Base-by-base conservation (phyloP, 805 yeast genomes). In the Tetrapisispora arboricola region DNA sequence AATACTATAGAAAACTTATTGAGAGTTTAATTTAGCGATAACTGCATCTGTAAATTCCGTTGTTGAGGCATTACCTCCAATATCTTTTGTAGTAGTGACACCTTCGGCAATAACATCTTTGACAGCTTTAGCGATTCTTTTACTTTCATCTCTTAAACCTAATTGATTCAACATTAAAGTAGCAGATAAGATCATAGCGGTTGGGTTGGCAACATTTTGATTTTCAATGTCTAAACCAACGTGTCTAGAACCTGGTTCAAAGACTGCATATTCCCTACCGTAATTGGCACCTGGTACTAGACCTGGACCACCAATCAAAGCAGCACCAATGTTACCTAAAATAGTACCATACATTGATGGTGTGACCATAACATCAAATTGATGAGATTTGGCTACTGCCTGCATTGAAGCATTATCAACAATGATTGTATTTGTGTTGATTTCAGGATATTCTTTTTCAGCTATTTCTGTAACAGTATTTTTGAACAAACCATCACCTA, bases 211-310 rank as follows among this genome's bases (percentile, higher is more conserved):
- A 49, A 85, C 75, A 73, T 86, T 84, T 68, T 84, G 77, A 62
- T 95, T 96, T 74, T 84, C 75, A 65, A 92, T 84, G 68, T 90
- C 96, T 57, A 90, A 75, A 68, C 97, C 97, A 59, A 88, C 97
- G 73, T 88, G 97, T 76, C 98, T 84, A 72, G 96, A 88, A 70
- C 97, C 98, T 58, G 98, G 97, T 75, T 90, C 98, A 67, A 92
- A 90, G 47, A 90, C 94, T 43, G 97, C 97, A 66, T 82, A 81
- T 58, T 90, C 96, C 68, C 95, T 82, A 68, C 98, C 98, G 53
- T 84, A 88, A 75, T 87, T 86, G 60, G 94, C 96, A 69, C 97
- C 97, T 55, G 98, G 96, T 42, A 90, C 95, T 57, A 90, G 74
- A 68, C 97, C 97, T 64, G 97, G 96, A 56, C 96, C 96, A 67